Evolutionary conservation across 164 flowering plant genomes (phyloP), one percentile per base, ranked within the genome.

Genomic region (Macadamia tetraphylla): DNA sequence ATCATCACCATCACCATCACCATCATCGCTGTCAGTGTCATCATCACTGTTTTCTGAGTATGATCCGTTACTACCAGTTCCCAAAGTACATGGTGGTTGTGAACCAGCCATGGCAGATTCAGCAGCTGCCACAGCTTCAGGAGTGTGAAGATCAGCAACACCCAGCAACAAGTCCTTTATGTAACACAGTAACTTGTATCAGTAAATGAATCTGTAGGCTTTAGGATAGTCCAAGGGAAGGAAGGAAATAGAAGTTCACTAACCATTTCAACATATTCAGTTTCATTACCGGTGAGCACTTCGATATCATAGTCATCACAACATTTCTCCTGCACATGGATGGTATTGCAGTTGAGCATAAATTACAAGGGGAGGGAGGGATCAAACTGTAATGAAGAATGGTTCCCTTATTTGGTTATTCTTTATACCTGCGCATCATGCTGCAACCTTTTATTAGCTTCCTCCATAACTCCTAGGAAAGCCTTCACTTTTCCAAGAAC

Each of bases 81-180:
- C 72, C 62, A 81, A 60, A 62, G 74, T 48, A 63, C 79, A 67
- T 31, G 72, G 66, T 13, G 84, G 83, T 57, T 75, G 83, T 59
- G 70, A 49, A 63, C 88, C 82, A 40, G 84, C 74, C 32, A 86
- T 71, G 30, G 91, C 88, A 69, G 88, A 77, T 80, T 93, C 92
- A 29, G 97, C 95, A n/a, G 97, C 97, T 13, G 86, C 88, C 57
- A 93, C 81, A 11, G 98, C 98, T 67, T 89, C 94, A 2, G 88
- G 89, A 10, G 98, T 90, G 62, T 90, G 82, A 62, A 93, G 90
- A 77, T 93, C 97, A 64, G 96, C 88, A 56, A 93, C 75, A 46
- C 98, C 97, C 52, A 90, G 79, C 88, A 88, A 81, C 79, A 93
- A 77, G 74, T 93, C 95, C 98, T 92, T 77, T 58, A 62, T 56